Evolutionary conservation across 768 basidiomycete genomes (phyloP).

Genomic region (Fistulinella prunicolor): DNA sequence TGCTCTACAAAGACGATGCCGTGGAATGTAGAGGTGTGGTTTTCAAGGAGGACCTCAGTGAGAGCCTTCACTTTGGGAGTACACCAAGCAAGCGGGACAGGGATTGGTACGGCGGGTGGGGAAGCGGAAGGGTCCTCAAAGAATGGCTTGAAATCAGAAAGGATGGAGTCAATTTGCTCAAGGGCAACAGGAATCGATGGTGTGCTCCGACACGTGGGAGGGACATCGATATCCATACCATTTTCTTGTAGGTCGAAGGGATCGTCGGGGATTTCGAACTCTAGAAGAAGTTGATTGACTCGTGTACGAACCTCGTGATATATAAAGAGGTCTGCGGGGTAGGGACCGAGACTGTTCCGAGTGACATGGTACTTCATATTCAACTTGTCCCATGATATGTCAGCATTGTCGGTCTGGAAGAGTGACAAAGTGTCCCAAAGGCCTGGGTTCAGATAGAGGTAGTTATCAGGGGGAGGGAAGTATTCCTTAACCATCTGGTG

Average conservation of each 20-base stretch:
- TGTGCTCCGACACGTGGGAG: slow-evolving; percentile 12
- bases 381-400: slow-evolving; percentile 59
- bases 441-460: slow-evolving; percentile 54
- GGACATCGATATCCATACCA: slow-evolving; percentile 30
- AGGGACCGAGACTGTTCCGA: slow-evolving; percentile 63
- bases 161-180: slow-evolving; percentile 46
- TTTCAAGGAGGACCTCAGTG: slow-evolving; percentile 54
- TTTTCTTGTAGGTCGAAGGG: slow-evolving; percentile 17
- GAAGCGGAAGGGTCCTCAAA: slow-evolving; percentile 32
- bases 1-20: slow-evolving; percentile 87
- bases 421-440: slow-evolving; percentile 53
- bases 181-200: slow-evolving; percentile 40
- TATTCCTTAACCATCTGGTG: slow-evolving; percentile 58
- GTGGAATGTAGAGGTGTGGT: slow-evolving; percentile 60
- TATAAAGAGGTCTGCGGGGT: slow-evolving; percentile 70
- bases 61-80: slow-evolving; percentile 70
- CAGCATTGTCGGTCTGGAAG: slow-evolving; percentile 34
- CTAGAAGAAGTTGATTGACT: slow-evolving; percentile 39
- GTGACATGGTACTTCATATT: slow-evolving; percentile 61
- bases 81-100: slow-evolving; percentile 59
- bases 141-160: slow-evolving; percentile 42
- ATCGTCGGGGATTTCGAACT: slow-evolving; percentile 19
- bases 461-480: slow-evolving; percentile 46
- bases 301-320: slow-evolving; percentile 57
- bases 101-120: slow-evolving; percentile 35